phyloP scores from a whole-genome alignment of 2,329 filamentous ascomycete genomes.

The Sarocladiaceae sp. region DNA sequence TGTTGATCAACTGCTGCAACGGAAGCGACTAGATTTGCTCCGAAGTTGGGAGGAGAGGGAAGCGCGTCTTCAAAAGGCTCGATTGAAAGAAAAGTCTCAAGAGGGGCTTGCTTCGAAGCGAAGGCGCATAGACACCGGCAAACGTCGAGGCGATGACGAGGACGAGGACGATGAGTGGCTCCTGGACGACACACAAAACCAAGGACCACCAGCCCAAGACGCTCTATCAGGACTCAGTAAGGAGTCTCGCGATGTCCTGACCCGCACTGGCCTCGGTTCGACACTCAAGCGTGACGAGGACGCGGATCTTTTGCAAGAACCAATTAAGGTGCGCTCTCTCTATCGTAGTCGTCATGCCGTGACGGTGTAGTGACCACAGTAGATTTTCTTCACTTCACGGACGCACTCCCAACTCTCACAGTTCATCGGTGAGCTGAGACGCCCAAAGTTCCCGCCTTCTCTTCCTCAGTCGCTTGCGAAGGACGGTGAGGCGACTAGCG shows the following conservation, averaged over 20 bases:
- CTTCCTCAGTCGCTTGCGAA: constrained; percentile 41
- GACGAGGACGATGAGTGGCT: constrained; percentile 65
- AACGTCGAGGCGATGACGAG: constrained; percentile 18
- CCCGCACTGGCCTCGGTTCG: constrained; percentile 49
- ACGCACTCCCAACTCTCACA: constrained; percentile 90
- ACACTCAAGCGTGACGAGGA: constrained; percentile 21
- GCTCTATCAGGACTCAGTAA: constrained; percentile 57
- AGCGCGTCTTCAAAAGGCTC: constrained; percentile 57
- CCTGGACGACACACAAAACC: constrained; percentile 62
- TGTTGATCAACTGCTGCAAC: constrained; percentile 64
- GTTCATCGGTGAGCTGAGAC: constrained; percentile 74
- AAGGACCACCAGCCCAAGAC: constrained; percentile 24
- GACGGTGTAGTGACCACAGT: constrained; percentile 23
- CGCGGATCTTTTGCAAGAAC: constrained; percentile 48
- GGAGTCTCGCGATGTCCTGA: constrained; percentile 68
- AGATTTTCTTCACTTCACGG: constrained; percentile 85
- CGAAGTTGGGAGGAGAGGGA: constrained; percentile 68
- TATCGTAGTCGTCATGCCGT: constrained; percentile 6
- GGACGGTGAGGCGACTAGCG: constrained; percentile 19
- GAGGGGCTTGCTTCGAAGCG: constrained; percentile 44
- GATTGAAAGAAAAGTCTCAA: constrained; percentile 54
- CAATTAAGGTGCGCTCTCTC: constrained; percentile 53
- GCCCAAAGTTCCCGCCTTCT: constrained; percentile 70
- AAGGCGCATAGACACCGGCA: constrained; percentile 29
- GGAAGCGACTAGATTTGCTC: constrained; percentile 61